phyloP scores from a whole-genome alignment of 441 rosid genomes.

The Breynia disticha region DNA sequence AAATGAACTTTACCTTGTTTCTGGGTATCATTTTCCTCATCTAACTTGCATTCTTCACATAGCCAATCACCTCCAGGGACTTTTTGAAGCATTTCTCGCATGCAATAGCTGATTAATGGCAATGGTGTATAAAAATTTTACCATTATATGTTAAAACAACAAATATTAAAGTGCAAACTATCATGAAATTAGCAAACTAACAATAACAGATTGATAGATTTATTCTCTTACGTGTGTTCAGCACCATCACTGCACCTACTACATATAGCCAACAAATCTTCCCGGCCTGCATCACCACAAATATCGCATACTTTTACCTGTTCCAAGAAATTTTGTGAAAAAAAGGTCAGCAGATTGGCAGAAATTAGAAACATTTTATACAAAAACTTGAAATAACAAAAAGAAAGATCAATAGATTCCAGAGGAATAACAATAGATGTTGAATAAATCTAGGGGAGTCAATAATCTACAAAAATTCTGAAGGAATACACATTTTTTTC shows the following conservation, averaged over 20 bases:
- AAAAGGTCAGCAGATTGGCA: slow-evolving; percentile 13
- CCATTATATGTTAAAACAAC: neutral
- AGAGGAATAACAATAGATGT: neutral
- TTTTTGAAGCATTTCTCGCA: slow-evolving; percentile 78
- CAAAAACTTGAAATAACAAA: neutral
- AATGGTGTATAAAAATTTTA: slow-evolving; percentile 10
- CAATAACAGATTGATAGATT: slow-evolving; percentile 11
- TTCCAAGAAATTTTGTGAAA: slow-evolving; percentile 14
- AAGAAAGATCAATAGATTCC: neutral
- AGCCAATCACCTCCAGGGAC: slow-evolving; percentile 94
- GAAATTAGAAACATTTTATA: neutral
- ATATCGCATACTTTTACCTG: slow-evolving; percentile 99
- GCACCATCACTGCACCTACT: slow-evolving; percentile 95
- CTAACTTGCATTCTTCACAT: slow-evolving; percentile 88
- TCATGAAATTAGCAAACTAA: slow-evolving; percentile 6
- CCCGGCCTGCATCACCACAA: slow-evolving; percentile 99
- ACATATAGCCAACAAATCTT: slow-evolving; percentile 91
- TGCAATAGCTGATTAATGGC: slow-evolving; percentile 72
- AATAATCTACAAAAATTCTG: neutral
- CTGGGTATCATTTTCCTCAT: slow-evolving; percentile 56
- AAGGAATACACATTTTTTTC: neutral
- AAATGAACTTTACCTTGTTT: slow-evolving; percentile 62
- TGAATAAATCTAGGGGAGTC: neutral
- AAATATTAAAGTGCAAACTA: slow-evolving; percentile 6
- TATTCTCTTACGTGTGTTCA: slow-evolving; percentile 85